A percentile compares a stretch with the other conserved stretches of the same genome.
Evolutionary conservation across 179 eudicot species (phyloP).

Genomic region (Drosera spatulata): DNA sequence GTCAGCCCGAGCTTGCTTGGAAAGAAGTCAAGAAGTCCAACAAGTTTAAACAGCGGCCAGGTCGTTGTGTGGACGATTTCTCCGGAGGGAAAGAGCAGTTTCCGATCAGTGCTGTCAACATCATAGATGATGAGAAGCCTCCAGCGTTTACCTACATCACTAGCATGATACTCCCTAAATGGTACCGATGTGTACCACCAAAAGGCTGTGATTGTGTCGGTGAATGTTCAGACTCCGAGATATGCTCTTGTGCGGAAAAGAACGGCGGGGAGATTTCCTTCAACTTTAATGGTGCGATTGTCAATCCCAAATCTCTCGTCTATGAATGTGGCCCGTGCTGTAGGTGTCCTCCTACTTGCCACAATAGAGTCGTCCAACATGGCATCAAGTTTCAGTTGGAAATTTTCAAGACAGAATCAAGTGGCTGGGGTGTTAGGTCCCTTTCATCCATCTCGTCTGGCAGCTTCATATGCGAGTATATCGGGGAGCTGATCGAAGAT

Average conservation of each 20-base stretch:
- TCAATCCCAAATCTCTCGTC: conserved; percentile 56
- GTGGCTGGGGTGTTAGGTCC: conserved; percentile 90
- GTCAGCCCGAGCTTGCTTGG: conserved; percentile 73
- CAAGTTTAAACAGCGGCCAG: conserved; percentile 34
- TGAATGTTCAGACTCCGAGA: conserved; percentile 46
- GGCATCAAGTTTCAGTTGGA: conserved; percentile 67
- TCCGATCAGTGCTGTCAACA: conserved; percentile 54
- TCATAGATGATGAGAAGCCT: conserved; percentile 47
- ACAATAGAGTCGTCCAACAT: conserved; percentile 66
- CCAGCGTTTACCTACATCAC: conserved; percentile 51
- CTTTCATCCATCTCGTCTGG: conserved; percentile 63
- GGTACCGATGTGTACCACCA: conserved; percentile 33
- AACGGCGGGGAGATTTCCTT: conserved; percentile 86
- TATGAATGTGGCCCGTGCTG: conserved; percentile 87
- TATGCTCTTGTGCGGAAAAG: conserved; percentile 48
- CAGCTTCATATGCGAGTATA: conserved; percentile 80
- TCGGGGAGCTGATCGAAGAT: conserved; percentile 78
- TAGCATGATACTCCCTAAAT: conserved; percentile 52
- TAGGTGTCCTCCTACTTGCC: conserved; percentile 69
- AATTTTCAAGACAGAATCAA: conserved; percentile 65
- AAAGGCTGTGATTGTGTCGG: conserved; percentile 57
- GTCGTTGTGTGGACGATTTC: conserved; percentile 41
- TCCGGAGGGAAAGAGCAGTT: conserved; percentile 45
- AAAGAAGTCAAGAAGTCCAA: conserved; percentile 56
- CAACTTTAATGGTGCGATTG: conserved; percentile 60